Evolutionary conservation across 2,329 filamentous ascomycete species (phyloP).

Genomic region (Gremmenia infestans): DNA sequence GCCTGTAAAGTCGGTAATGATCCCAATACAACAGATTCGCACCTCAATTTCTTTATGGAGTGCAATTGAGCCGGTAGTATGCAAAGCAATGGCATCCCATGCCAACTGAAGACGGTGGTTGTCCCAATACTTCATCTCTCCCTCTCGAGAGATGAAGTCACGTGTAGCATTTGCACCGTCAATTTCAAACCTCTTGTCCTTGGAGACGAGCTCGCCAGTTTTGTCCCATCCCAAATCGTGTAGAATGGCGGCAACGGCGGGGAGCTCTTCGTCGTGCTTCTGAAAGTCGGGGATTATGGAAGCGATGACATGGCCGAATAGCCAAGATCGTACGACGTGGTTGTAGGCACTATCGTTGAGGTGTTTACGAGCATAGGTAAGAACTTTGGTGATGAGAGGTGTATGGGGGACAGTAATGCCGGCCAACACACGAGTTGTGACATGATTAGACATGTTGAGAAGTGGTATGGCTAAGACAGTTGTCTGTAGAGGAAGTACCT

Average conservation of each 20-base stretch:
- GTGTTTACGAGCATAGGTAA: constrained; percentile 30
- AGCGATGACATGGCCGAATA: constrained; percentile 34
- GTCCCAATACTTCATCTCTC: constrained; percentile 32
- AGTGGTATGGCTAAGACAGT: not conserved
- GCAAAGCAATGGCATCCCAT: constrained; percentile 46
- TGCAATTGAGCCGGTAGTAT: constrained; percentile 35
- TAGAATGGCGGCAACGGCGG: constrained; percentile 36
- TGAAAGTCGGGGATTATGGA: constrained; percentile 26
- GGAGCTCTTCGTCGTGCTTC: constrained; percentile 33
- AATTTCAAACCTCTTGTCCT: constrained; percentile 46
- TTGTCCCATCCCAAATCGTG: constrained; percentile 42
- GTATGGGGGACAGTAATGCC: constrained; percentile 34
- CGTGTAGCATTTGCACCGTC: constrained; percentile 43
- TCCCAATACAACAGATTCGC: constrained; percentile 29
- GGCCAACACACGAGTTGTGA: constrained; percentile 29
- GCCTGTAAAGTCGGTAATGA: constrained; percentile 36
- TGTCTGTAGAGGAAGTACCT: not conserved
- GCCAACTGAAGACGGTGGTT: constrained; percentile 40
- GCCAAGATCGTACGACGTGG: constrained; percentile 35
- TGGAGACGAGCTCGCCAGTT: constrained; percentile 33
- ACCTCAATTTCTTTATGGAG: constrained; percentile 41
- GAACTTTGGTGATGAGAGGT: constrained; percentile 33
- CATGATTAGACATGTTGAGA: constrained; percentile 19
- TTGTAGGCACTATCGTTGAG: constrained; percentile 33
- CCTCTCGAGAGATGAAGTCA: constrained; percentile 33